These are phyloP conservation scores for Fomes fomentarius DNA, from an alignment of 1,284 basidiomycete species.

Conservation along the genomic window DNA sequence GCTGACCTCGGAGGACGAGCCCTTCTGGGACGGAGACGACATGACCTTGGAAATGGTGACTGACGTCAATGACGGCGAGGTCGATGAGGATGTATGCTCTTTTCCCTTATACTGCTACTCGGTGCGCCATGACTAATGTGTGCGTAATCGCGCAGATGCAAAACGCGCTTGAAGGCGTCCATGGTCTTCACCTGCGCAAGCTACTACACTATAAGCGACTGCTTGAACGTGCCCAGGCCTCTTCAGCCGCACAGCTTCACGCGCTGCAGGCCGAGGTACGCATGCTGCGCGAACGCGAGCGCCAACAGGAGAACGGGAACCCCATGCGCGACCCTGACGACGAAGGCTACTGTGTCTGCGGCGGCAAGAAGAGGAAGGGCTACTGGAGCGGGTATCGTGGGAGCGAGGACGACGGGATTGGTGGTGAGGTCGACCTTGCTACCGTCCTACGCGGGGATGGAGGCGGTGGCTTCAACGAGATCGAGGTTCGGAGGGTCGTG, in stretches of 20 bases:
- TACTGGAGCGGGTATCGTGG: constrained; percentile 69
- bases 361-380: constrained; percentile 55
- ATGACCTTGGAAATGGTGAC: constrained; percentile 70
- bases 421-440: constrained; percentile 47
- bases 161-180: constrained; percentile 53
- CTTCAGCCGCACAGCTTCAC: constrained; percentile 76
- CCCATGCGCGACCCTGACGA: constrained; percentile 24
- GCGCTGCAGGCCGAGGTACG: constrained; percentile 76
- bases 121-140: constrained; percentile 1
- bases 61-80: constrained; percentile 62
- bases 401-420: constrained; percentile 40
- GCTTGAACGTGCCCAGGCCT: constrained; percentile 74
- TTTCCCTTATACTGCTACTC: constrained; percentile 1
- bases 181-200: constrained; percentile 63
- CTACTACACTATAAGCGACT: constrained; percentile 75
- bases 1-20: constrained; percentile 26
- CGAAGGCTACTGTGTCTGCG: constrained; percentile 60
- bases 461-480: constrained; percentile 64
- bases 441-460: constrained; percentile 55
- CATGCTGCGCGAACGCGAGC: constrained; percentile 49
- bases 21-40: constrained; percentile 44
- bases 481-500: constrained; percentile 65
- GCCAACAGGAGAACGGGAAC: constrained; percentile 32
- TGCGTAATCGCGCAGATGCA: constrained; percentile 50
- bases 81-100: constrained; percentile 66